Evolutionary conservation across 345 rosid species (phyloP).

Genomic region (Populus ilicifolia): DNA sequence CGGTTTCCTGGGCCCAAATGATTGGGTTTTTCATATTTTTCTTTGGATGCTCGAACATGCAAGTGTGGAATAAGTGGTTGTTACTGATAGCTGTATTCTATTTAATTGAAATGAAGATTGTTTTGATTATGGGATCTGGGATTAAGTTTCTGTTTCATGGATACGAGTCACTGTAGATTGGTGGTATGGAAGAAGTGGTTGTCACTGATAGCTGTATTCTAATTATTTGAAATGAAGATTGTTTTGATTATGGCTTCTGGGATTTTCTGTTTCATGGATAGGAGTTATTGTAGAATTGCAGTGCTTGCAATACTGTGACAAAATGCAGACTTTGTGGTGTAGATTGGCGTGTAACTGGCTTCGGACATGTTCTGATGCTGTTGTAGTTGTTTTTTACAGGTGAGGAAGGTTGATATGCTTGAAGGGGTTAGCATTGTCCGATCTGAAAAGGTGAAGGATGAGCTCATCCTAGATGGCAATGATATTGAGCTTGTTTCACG

Average conservation of each 20-base stretch:
- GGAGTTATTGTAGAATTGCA: neutral
- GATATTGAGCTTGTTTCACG: constrained; percentile 60
- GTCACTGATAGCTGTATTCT: no score
- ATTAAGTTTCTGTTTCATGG: neutral
- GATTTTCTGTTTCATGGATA: neutral
- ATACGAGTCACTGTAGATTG: neutral
- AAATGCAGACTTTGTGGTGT: no score
- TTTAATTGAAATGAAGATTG: neutral
- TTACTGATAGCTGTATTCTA: no score
- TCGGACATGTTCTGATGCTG: neutral
- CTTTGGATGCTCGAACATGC: no score
- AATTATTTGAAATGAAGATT: neutral
- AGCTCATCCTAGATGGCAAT: constrained; percentile 54
- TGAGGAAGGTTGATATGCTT: constrained; percentile 60
- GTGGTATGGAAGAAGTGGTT: no score
- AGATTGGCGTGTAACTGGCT: no score
- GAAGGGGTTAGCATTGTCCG: constrained; percentile 52
- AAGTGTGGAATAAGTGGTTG: no score
- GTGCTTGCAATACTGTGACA: neutral
- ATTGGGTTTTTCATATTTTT: no score
- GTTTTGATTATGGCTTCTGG: neutral
- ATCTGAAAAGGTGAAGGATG: constrained; percentile 67
- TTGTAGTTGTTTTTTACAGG: constrained; percentile 20
- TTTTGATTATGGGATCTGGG: neutral
- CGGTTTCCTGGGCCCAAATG: no score